Conservation (phyloP, 345 rosid genomes). For the Cardamine resedifolia region DNA sequence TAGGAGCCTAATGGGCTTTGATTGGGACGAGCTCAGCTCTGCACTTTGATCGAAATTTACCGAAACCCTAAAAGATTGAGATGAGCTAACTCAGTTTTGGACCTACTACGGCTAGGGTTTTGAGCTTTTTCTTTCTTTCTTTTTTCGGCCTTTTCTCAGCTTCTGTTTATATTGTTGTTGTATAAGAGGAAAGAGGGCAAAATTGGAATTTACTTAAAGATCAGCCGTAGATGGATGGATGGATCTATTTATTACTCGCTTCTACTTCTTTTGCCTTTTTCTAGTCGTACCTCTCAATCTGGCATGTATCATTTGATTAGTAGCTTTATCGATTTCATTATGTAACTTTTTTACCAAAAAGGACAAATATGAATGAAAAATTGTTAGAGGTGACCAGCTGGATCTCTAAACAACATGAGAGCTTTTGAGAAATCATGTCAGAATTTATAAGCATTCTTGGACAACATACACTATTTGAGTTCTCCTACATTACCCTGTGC, state of each 20-base stretch:
- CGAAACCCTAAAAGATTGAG: constrained; percentile 1
- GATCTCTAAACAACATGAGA: no score
- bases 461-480: no score
- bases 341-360: neutral
- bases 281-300: neutral
- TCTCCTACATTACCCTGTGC: neutral
- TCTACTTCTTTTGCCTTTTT: neutral
- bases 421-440: no score
- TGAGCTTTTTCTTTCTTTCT: constrained; percentile 33
- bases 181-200: neutral
- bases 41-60: constrained; percentile 33
- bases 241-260: neutral
- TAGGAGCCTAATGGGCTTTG: constrained; percentile 43
- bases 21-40: constrained; percentile 17
- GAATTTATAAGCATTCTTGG: no score
- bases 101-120: constrained; percentile 38
- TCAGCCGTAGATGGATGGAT: neutral
- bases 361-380: no score
- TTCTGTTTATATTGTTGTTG: neutral
- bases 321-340: neutral
- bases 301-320: neutral
- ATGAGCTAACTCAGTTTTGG: constrained; percentile 19
- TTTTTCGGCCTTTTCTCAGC: constrained; percentile 23
- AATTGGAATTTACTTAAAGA: neutral
- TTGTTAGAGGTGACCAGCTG: no score